These are phyloP conservation scores for Nitzschia palea DNA, from an alignment of 108 stramenopile genomes.

Conservation along the genomic window DNA sequence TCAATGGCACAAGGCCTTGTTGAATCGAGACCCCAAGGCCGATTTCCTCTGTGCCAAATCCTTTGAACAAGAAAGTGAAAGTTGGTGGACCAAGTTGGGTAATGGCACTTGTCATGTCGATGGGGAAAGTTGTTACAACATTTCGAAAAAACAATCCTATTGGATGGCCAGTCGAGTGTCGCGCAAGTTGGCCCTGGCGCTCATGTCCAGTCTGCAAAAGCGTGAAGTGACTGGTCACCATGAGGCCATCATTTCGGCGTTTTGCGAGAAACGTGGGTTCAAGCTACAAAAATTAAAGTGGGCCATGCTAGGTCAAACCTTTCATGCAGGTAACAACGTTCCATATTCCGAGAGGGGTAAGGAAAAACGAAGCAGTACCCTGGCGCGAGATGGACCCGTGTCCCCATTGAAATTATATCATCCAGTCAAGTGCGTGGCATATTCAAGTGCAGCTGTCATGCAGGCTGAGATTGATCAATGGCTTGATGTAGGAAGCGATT, in stretches of 20 bases:
- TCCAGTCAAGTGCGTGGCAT: conserved; percentile 13
- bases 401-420: neutral
- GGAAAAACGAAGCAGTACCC: neutral
- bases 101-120: neutral
- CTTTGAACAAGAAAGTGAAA: neutral
- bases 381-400: neutral
- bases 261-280: conserved; percentile 3
- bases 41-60: neutral
- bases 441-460: neutral
- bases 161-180: neutral
- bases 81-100: neutral
- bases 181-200: neutral
- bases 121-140: neutral
- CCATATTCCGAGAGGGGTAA: neutral
- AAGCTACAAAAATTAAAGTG: neutral
- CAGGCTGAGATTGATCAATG: conserved; percentile 1
- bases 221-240: neutral
- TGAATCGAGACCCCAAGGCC: neutral
- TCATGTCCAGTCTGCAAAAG: neutral
- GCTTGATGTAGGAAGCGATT: neutral
- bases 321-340: neutral
- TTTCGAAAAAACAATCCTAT: neutral
- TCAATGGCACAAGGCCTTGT: neutral
- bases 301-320: neutral
- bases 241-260: neutral